These are phyloP conservation scores for Ilex aquifolium DNA, from an alignment of 257 asterid genomes.

Conservation along the genomic window DNA sequence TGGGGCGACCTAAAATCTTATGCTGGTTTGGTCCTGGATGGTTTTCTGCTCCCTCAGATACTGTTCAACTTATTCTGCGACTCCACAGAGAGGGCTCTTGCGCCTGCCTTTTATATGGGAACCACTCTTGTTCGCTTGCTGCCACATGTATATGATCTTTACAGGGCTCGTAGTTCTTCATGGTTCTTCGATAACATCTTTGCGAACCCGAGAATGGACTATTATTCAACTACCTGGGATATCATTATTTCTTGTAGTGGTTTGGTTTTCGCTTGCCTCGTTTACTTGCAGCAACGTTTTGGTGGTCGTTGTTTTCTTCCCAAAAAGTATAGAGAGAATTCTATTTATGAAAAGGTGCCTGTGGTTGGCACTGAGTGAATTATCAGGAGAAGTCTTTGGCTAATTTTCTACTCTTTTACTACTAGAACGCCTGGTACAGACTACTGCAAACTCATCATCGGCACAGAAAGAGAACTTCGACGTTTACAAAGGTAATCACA, in stretches of 20 bases:
- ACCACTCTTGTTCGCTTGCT: conserved; percentile 60
- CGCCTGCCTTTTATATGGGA: conserved; percentile 61
- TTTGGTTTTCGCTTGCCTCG: conserved; percentile 33
- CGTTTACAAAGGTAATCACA: too few species aligned
- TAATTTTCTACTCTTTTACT: too few species aligned
- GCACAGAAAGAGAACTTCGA: too few species aligned
- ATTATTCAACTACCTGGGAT: conserved; percentile 82
- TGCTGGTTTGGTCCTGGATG: conserved; percentile 65
- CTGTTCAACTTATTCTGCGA: conserved; percentile 54
- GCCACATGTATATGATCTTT: conserved; percentile 81
- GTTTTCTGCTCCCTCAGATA: conserved; percentile 80
- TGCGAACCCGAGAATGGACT: conserved; percentile 76
- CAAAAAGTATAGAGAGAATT: conserved; percentile 34
- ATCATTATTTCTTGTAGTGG: conserved; percentile 54
- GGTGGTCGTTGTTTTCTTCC: conserved; percentile 74
- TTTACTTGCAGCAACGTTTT: conserved; percentile 75
- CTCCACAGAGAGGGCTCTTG: conserved; percentile 52
- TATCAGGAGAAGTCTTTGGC: neutral
- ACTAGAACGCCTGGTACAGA: too few species aligned
- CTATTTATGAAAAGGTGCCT: conserved; percentile 68
- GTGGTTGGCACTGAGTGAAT: conserved; percentile 31
- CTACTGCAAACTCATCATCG: too few species aligned
- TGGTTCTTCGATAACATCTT: conserved; percentile 52
- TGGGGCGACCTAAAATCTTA: conserved; percentile 75
- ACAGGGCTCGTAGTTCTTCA: conserved; percentile 45